Percentiles rank a stretch among this genome's conserved stretches.
Conservation (phyloP, 208 protist genomes). For the Crithidia sp. region DNA sequence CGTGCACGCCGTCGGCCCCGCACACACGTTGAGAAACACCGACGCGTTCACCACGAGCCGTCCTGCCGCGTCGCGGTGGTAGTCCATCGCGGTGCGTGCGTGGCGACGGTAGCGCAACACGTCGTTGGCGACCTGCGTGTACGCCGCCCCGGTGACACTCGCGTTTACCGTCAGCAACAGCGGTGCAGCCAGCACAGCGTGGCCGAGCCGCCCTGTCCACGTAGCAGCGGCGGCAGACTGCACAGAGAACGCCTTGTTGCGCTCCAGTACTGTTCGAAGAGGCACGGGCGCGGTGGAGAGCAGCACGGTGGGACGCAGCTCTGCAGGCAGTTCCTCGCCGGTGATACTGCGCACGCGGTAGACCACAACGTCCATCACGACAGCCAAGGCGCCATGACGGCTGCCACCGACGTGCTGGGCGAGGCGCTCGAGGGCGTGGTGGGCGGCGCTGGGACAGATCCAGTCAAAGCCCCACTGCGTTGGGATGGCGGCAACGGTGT, state of each 20-base stretch:
- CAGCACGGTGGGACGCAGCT: constrained; percentile 60
- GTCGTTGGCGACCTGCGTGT: constrained; percentile 73
- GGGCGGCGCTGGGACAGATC: constrained; percentile 66
- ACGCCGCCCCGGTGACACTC: constrained; percentile 51
- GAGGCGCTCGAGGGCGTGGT: constrained; percentile 31
- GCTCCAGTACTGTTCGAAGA: constrained; percentile 34
- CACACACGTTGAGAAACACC: constrained; percentile 77
- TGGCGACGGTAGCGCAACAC: constrained; percentile 62
- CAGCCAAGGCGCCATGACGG: constrained; percentile 26
- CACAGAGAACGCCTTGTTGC: constrained; percentile 11
- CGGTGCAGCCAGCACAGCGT: constrained; percentile 5
- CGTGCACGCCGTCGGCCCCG: constrained; percentile 45
- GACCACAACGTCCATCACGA: constrained; percentile 68
- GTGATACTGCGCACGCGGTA: constrained; percentile 65
- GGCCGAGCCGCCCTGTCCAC: background rate
- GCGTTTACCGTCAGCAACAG: constrained; percentile 54
- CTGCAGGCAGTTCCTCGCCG: constrained; percentile 52
- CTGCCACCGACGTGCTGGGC: constrained; percentile 3
- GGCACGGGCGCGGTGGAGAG: constrained; percentile 53
- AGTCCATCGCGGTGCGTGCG: constrained; percentile 45
- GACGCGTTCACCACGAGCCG: constrained; percentile 76
- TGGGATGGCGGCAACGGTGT: constrained; percentile 45
- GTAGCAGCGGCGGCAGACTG: background rate
- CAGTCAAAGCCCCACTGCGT: constrained; percentile 60
- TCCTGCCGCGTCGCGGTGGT: constrained; percentile 57